Base-by-base conservation (phyloP, 78 protist genomes). In the Isochrysis galbana region DNA sequence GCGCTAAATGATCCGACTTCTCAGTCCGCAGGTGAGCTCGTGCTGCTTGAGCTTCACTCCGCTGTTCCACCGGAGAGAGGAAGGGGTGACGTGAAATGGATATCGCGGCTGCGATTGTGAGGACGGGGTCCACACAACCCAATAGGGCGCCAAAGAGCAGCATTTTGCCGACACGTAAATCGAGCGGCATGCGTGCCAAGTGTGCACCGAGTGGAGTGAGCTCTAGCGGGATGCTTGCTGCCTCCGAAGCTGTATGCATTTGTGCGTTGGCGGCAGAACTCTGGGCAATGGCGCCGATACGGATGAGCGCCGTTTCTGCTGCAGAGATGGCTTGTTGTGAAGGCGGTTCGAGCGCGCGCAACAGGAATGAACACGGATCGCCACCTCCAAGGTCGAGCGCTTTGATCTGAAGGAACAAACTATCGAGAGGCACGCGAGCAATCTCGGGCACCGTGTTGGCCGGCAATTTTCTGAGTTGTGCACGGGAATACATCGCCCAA, bases 181-280 rank as follows among this genome's bases (percentile, higher is more conserved):
- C 98, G 44, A 97, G 96, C 17, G 98, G 98, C 51, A 97, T 70
- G 23, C 55, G n/a, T 34, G 98, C 97, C 1, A 97, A 69, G 87
- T 97, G 98, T 17, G 87, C 39, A 2, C 98, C 98, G 2, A 97
- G 95, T 22, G 97, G 89, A 14, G 97, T 96, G 17, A 96, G 78
- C n/a, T 97, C 98, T 36, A 97, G 96, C 17, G 98, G 98, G 45
- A 97, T 70, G 23, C 55, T 22, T 34, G 98, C 97, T 0, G 97
- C 70, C 83, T 97, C 97, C 22, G 87, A 36, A 2, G 98, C 98
- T 0, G 96, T 93, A 21, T 96, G 89, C 22, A 97, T 96, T 5
- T 95, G 78, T 17, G 67, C 19, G 42, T 19, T 45, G 22, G 70
- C 70, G 21, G 55, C 89, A n/a, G n/a, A n/a, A n/a, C n/a, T n/a